Percentiles rank a stretch among this genome's conserved stretches.
These are phyloP conservation scores for Fremontodendron californicum DNA, from an alignment of 345 rosid species.

Conservation along the genomic window DNA sequence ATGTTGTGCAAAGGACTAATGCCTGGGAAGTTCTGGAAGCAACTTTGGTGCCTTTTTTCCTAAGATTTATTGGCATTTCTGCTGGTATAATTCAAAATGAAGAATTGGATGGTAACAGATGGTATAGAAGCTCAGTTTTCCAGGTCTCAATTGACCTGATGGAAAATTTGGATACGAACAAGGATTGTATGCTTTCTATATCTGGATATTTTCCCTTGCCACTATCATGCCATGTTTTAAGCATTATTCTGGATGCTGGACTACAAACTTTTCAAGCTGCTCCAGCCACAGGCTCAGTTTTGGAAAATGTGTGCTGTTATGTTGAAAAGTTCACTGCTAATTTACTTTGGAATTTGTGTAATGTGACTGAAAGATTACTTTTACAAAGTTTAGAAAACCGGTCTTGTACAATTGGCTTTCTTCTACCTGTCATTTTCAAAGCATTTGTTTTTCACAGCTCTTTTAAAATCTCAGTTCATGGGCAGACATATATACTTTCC, in stretches of 20 bases:
- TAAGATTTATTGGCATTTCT: conserved; percentile 55
- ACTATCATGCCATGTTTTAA: conserved; percentile 59
- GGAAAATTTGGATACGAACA: conserved; percentile 25
- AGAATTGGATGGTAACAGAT: conserved; percentile 40
- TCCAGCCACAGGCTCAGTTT: conserved; percentile 20
- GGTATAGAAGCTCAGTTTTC: conserved; percentile 30
- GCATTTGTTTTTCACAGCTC: conserved; percentile 40
- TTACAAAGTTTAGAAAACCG: conserved; percentile 65
- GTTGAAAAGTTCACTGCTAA: conserved; percentile 39
- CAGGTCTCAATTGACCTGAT: conserved; percentile 20
- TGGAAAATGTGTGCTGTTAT: conserved; percentile 29
- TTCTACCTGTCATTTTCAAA: conserved; percentile 68
- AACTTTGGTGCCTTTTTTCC: conserved; percentile 67
- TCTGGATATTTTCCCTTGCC: conserved; percentile 49
- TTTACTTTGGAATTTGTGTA: conserved; percentile 73
- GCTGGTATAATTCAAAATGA: conserved; percentile 45
- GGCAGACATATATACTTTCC: conserved; percentile 35
- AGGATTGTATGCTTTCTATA: conserved; percentile 26
- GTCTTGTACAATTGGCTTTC: conserved; percentile 66
- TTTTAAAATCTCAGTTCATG: conserved; percentile 39
- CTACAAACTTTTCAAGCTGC: conserved; percentile 34
- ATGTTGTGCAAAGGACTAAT: conserved; percentile 50
- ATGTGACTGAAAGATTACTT: conserved; percentile 56
- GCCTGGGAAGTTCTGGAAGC: conserved; percentile 56
- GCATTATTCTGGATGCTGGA: conserved; percentile 53